A percentile compares a stretch with the other conserved stretches of the same genome.
phyloP scores from a whole-genome alignment of 225 moss, liverwort and hornwort species.

The Polytrichum formosum region DNA sequence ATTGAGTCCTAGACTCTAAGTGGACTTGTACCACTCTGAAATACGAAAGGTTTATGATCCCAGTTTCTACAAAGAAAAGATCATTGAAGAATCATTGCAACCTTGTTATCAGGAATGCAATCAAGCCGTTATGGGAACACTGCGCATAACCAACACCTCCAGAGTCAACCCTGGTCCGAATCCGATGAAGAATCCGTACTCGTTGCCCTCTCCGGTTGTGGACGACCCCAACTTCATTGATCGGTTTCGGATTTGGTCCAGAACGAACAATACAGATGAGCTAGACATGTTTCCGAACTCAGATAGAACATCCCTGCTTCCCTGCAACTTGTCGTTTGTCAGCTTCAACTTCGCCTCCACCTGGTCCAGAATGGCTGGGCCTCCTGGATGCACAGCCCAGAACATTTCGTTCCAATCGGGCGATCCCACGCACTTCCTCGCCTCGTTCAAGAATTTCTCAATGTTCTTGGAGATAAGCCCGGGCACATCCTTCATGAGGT shows the following conservation, averaged over 20 bases:
- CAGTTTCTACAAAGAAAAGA: background rate
- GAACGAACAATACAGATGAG: conserved; percentile 51
- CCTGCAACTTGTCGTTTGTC: conserved; percentile 2
- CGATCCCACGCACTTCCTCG: conserved; percentile 4
- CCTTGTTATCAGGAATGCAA: background rate
- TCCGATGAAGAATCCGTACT: conserved; percentile 56
- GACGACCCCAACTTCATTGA: conserved; percentile 14
- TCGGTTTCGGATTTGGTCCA: conserved; percentile 51
- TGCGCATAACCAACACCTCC: conserved; percentile 44
- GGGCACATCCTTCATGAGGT: conserved; percentile 9
- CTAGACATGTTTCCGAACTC: conserved; percentile 72
- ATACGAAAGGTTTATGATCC: background rate
- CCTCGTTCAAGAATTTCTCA: conserved; percentile 8
- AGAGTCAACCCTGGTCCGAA: conserved; percentile 51
- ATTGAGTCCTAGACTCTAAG: background rate
- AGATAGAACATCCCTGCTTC: conserved; percentile 10
- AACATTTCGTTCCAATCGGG: conserved; percentile 10
- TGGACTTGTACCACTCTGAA: background rate
- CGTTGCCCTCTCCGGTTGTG: conserved; percentile 34
- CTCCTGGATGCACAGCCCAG: conserved; percentile 12
- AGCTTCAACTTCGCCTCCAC: conserved; percentile 6
- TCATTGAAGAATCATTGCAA: background rate
- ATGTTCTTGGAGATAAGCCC: conserved; percentile 9
- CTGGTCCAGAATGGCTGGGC: conserved; percentile 10
- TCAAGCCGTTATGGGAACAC: background rate